Evolutionary conservation across 495 filamentous ascomycete genomes (phyloP), one percentile per base, ranked within the genome.

Genomic region (Platismatia glauca): DNA sequence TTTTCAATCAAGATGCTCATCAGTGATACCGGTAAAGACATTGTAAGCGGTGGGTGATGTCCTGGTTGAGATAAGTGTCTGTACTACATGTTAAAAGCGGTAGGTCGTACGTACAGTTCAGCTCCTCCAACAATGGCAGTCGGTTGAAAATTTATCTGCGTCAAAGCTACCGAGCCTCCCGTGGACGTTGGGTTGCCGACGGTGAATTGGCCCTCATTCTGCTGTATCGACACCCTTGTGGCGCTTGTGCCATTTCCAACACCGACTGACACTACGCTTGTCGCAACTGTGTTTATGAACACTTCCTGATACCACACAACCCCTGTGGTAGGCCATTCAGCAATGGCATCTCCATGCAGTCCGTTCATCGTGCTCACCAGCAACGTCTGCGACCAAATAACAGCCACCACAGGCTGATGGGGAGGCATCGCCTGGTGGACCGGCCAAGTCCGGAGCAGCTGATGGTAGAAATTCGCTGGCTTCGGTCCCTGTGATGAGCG

Each of bases 11-110:
- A 18, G 3, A n/a, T 38, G 22, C 18, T 24, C n/a, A 24, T 27
- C 39, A 35, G 33, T 29, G 53, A 38, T 57, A 62, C 52, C 68
- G 13, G 65, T 65, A 55, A 63, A 70, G 20, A 70, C 65, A 34
- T 70, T 70, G 44, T 70, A 70, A 44, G 68, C 68, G 9, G 68
- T 70, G 18, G 68, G 68, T 27, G 68, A 70, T 13, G 65, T 65
- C 35, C 68, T 70, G 39, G 16, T 35, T 20, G 22, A 7, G 43
- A 57, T 62, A 44, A 63, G 46, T 22, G 16, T 22, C 15, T 22
- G 33, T 4, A 39, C 16, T 31, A 20, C 6, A 29, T 1, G 8
- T 12, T 8, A 11, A 31, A 1, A 13, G n/a, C 15, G 35, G 6
- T 38, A 41, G n/a, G 6, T 38, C 52, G n/a, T 8, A 38, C 68